Percentiles rank a stretch among this genome's conserved stretches.
These are phyloP conservation scores for Centella asiatica DNA, from an alignment of 129 eudicot species.

Conservation along the genomic window DNA sequence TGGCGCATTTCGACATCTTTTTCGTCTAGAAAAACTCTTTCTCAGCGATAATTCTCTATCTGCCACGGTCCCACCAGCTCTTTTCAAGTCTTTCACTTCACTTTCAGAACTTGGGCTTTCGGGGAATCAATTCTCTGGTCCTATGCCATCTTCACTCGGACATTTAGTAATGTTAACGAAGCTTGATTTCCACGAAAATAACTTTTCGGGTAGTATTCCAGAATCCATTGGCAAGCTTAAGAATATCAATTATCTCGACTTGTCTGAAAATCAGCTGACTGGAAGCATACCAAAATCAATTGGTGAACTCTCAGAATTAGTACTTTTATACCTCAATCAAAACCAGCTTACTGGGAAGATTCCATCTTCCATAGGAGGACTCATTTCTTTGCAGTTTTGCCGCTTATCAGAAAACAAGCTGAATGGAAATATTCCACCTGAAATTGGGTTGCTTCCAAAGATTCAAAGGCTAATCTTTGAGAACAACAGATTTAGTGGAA, in stretches of 20 bases:
- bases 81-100: slow-evolving; percentile 27
- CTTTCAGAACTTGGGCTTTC: slow-evolving; percentile 51
- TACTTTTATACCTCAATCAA: slow-evolving; percentile 38
- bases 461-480: slow-evolving; percentile 54
- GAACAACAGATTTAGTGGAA: slow-evolving; percentile 62
- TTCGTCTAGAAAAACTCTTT: slow-evolving; percentile 36
- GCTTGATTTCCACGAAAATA: slow-evolving; percentile 60
- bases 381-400: slow-evolving; percentile 37
- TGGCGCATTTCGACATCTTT: slow-evolving; percentile 27
- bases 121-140: slow-evolving; percentile 48
- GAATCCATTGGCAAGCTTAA: slow-evolving; percentile 43
- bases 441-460: slow-evolving; percentile 45
- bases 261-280: slow-evolving; percentile 47
- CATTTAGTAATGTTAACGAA: slow-evolving; percentile 29
- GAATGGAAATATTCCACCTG: slow-evolving; percentile 43
- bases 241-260: slow-evolving; percentile 33
- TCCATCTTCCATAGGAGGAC: slow-evolving; percentile 47
- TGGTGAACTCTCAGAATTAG: slow-evolving; percentile 40
- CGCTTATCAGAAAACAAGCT: slow-evolving; percentile 52
- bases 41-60: slow-evolving; percentile 42
- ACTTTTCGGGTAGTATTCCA: slow-evolving; percentile 49
- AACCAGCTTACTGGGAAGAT: slow-evolving; percentile 56
- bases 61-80: slow-evolving; percentile 34
- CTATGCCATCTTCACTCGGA: slow-evolving; percentile 53
- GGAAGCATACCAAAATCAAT: slow-evolving; percentile 55